Percentiles rank a stretch among this genome's conserved stretches.
phyloP scores from a whole-genome alignment of 768 basidiomycete genomes.

The Calocybe indica region DNA sequence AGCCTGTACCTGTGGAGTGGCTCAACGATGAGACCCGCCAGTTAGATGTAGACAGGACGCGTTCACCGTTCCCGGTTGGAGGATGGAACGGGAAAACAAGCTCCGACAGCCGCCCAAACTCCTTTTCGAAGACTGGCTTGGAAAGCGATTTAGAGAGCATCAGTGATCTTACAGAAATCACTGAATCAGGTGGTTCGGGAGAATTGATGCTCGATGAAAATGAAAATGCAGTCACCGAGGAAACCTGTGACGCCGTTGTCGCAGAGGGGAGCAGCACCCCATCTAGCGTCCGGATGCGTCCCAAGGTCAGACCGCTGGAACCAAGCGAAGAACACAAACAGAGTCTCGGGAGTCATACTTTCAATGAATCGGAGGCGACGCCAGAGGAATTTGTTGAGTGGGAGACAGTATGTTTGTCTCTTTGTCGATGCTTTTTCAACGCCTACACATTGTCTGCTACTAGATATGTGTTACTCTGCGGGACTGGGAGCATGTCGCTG shows the following conservation, averaged over 20 bases:
- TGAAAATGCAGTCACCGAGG: slow-evolving; percentile 4
- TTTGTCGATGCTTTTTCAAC: background rate
- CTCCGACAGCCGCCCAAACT: too few species aligned
- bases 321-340: background rate
- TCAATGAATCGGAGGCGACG: slow-evolving; percentile 6
- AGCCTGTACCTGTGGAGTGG: slow-evolving; percentile 78
- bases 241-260: slow-evolving; percentile 8
- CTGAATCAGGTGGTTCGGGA: slow-evolving; percentile 32
- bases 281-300: too few species aligned
- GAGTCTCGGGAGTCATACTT: too few species aligned
- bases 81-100: slow-evolving; percentile 4
- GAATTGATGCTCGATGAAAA: slow-evolving; percentile 10
- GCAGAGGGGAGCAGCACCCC: slow-evolving; percentile 2
- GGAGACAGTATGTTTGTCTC: slow-evolving; percentile 64
- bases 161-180: slow-evolving; percentile 74
- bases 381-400: slow-evolving; percentile 73
- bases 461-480: slow-evolving; percentile 79
- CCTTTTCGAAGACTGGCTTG: slow-evolving; percentile 42
- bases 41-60: too few species aligned
- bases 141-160: slow-evolving; percentile 57
- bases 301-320: background rate
- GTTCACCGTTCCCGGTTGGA: background rate
- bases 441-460: background rate
- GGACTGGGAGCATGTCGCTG: slow-evolving; percentile 81
- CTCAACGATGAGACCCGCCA: slow-evolving; percentile 20